phyloP scores from a whole-genome alignment of 768 basidiomycete species.

The Suillus discolor region DNA sequence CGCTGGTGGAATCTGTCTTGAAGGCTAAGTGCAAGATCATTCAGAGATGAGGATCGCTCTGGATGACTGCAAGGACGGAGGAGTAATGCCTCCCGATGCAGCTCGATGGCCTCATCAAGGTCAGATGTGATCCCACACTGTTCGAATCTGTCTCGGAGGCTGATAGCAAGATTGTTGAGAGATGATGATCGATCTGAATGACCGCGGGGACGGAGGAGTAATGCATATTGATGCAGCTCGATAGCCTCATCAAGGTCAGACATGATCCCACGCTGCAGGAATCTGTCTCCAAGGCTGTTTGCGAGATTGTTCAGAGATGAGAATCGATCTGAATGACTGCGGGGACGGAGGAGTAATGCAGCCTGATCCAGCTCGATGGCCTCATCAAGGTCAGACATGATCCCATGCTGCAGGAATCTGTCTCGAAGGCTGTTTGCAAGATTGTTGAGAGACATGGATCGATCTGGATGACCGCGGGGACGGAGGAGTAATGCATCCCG shows the following conservation, averaged over 20 bases:
- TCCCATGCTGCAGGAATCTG: background rate
- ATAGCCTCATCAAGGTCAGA: constrained; percentile 20
- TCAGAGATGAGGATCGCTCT: no score
- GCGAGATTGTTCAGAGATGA: constrained; percentile 18
- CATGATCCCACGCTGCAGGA: background rate
- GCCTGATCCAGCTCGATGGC: constrained; percentile 9
- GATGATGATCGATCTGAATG: background rate
- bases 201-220: background rate
- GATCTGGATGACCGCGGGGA: background rate
- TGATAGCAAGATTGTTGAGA: background rate
- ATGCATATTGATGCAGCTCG: background rate
- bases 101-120: constrained; percentile 7
- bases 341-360: constrained; percentile 1
- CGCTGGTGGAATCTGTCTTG: background rate
- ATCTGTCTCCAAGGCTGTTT: constrained; percentile 10
- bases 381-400: constrained; percentile 17
- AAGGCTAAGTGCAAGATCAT: no score
- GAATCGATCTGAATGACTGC: background rate
- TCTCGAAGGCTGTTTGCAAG: background rate
- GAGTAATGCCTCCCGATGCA: no score
- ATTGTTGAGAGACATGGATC: background rate
- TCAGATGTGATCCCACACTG: background rate
- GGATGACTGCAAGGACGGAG: no score
- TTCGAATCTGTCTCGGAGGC: constrained; percentile 1
- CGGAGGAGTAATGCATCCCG: background rate